Evolutionary conservation across 371 early-diverging fungal genomes (phyloP).

Genomic region (Mucor ambiguus): DNA sequence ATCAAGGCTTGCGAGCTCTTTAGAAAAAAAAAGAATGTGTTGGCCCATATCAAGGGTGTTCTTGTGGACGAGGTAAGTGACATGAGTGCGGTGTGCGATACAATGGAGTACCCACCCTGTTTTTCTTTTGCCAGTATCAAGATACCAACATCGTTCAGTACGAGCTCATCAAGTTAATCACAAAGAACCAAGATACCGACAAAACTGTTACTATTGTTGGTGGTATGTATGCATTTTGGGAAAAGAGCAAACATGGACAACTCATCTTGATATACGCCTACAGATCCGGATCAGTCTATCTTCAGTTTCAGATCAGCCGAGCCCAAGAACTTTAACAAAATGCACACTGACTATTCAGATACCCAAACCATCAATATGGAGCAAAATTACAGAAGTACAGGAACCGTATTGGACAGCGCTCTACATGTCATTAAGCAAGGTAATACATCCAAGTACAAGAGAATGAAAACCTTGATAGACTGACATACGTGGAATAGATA

Average conservation of each 20-base stretch:
- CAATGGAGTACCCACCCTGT: background rate
- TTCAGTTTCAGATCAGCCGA: slow-evolving; percentile 67
- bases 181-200: slow-evolving; percentile 24
- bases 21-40: slow-evolving; percentile 18
- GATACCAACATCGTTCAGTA: slow-evolving; percentile 67
- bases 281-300: slow-evolving; percentile 65
- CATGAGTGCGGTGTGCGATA: background rate
- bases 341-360: slow-evolving; percentile 43
- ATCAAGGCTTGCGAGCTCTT: slow-evolving; percentile 41
- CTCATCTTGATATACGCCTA: background rate
- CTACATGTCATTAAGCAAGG: slow-evolving; percentile 52
- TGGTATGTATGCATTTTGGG: slow-evolving; percentile 26
- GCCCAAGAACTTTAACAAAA: slow-evolving; percentile 54
- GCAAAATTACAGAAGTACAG: slow-evolving; percentile 64
- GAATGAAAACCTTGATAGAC: background rate
- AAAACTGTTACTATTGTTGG: slow-evolving; percentile 62
- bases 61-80: slow-evolving; percentile 60
- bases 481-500: slow-evolving; percentile 12
- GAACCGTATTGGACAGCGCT: slow-evolving; percentile 49
- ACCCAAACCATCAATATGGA: slow-evolving; percentile 42
- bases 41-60: slow-evolving; percentile 36
- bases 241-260: background rate
- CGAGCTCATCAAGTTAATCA: slow-evolving; percentile 43
- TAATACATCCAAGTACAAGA: slow-evolving; percentile 9
- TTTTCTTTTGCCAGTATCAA: slow-evolving; percentile 51